phyloP scores from a whole-genome alignment of 106 monocot genomes.

The Dendrobium officinale region DNA sequence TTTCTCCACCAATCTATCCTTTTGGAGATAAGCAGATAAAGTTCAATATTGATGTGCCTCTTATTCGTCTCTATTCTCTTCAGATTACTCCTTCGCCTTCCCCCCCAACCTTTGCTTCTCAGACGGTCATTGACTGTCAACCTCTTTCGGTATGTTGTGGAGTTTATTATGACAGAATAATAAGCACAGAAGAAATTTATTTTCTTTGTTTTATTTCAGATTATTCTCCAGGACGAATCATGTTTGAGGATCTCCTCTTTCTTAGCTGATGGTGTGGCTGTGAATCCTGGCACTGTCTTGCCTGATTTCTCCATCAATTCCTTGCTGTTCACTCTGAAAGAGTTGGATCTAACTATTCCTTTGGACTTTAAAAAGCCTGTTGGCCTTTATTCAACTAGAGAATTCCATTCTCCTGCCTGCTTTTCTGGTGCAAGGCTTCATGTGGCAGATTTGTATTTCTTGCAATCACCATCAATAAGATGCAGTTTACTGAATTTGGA shows the following conservation, averaged over 20 bases:
- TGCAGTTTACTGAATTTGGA: slow-evolving; percentile 85
- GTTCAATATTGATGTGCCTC: slow-evolving; percentile 36
- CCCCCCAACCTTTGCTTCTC: slow-evolving; percentile 79
- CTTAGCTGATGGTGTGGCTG: slow-evolving; percentile 90
- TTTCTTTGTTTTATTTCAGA: slow-evolving; percentile 38
- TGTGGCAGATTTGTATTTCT: slow-evolving; percentile 61
- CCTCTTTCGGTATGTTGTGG: slow-evolving; percentile 63
- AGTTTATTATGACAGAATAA: background rate
- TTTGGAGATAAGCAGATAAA: slow-evolving; percentile 46
- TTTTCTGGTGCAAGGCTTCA: slow-evolving; percentile 94
- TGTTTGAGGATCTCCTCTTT: slow-evolving; percentile 88
- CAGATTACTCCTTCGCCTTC: slow-evolving; percentile 74
- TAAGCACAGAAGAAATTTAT: background rate
- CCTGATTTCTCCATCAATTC: slow-evolving; percentile 83
- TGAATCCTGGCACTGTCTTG: slow-evolving; percentile 55
- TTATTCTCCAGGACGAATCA: slow-evolving; percentile 88
- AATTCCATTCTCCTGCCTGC: slow-evolving; percentile 18
- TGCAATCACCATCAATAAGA: slow-evolving; percentile 64
- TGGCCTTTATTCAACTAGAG: slow-evolving; percentile 17
- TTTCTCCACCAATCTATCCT: slow-evolving; percentile 93
- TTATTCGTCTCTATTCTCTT: slow-evolving; percentile 78
- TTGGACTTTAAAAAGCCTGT: slow-evolving; percentile 30
- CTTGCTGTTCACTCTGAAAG: slow-evolving; percentile 58
- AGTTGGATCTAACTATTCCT: slow-evolving; percentile 82
- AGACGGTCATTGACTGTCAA: slow-evolving; percentile 78